These are phyloP conservation scores for Eucalyptus caleyi DNA, from an alignment of 345 rosid genomes.

Conservation along the genomic window DNA sequence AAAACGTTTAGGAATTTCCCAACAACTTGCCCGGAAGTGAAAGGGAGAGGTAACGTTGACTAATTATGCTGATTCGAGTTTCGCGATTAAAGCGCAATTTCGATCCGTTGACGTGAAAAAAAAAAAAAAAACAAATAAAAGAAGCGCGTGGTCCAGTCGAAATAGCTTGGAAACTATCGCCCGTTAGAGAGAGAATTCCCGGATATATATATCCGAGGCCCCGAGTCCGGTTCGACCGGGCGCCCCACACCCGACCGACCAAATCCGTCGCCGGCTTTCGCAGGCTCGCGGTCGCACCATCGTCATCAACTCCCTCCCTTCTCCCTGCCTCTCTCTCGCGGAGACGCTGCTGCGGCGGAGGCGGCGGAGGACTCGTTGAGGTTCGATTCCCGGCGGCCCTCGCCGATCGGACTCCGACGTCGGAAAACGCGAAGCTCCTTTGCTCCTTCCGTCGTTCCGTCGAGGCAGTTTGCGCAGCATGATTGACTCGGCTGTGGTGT, in stretches of 20 bases:
- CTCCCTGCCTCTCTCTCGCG: background rate
- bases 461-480: background rate
- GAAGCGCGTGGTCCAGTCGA: background rate
- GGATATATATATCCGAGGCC: background rate
- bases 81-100: background rate
- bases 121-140: background rate
- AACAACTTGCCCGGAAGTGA: background rate
- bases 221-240: background rate
- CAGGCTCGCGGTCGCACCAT: background rate
- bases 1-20: background rate
- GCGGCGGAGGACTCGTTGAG: background rate
- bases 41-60: background rate
- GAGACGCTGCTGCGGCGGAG: background rate
- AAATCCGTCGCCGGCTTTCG: background rate
- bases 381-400: background rate
- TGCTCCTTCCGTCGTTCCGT: background rate
- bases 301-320: background rate
- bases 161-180: background rate
- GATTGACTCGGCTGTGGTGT: background rate
- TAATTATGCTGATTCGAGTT: background rate
- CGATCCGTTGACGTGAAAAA: background rate
- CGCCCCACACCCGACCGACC: background rate
- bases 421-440: background rate
- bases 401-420: background rate
- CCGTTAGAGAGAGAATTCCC: background rate